phyloP scores from a whole-genome alignment of 2,329 filamentous ascomycete genomes.

The Bertia moriformis region DNA sequence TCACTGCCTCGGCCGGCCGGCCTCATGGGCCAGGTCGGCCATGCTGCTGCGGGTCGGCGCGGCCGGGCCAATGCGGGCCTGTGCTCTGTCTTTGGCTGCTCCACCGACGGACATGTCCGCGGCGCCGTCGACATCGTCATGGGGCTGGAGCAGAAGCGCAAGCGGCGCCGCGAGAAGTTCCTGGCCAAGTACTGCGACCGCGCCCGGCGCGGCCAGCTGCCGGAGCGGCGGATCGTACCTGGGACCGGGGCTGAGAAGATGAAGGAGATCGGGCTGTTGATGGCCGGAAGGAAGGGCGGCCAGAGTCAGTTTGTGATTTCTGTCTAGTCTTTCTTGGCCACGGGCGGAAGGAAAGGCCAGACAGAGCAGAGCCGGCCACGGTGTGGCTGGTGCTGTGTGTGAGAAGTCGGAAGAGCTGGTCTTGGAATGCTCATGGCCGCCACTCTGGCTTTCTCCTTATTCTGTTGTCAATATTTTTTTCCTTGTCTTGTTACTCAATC shows the following conservation, averaged over 20 bases:
- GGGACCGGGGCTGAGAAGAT: constrained; percentile 87
- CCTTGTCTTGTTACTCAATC: neutral
- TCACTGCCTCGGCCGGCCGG: neutral
- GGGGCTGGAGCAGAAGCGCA: constrained; percentile 83
- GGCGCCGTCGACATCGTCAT: constrained; percentile 97
- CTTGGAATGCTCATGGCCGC: too few relatives aligned
- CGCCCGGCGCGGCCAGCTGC: constrained; percentile 50
- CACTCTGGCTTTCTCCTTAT: too few relatives aligned
- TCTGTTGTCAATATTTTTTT: too few relatives aligned
- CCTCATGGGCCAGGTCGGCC: neutral
- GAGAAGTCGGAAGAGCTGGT: too few relatives aligned
- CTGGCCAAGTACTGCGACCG: constrained; percentile 62
- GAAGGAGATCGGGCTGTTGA: constrained; percentile 70
- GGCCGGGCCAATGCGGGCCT: too few relatives aligned
- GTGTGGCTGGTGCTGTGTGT: too few relatives aligned
- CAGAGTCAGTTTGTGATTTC: constrained; percentile 55
- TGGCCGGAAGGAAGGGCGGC: neutral
- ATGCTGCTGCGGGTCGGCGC: neutral
- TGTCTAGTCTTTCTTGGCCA: too few relatives aligned
- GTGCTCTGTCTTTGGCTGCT: neutral
- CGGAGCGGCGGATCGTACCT: constrained; percentile 44
- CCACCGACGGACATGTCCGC: constrained; percentile 51
- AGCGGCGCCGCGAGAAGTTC: constrained; percentile 83
- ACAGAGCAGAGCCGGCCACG: too few relatives aligned
- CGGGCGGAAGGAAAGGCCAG: too few relatives aligned